A percentile compares a stretch with the other conserved stretches of the same genome.
Evolutionary conservation across 2,329 filamentous ascomycete species (phyloP).

Genomic region (Beauveria varroae): DNA sequence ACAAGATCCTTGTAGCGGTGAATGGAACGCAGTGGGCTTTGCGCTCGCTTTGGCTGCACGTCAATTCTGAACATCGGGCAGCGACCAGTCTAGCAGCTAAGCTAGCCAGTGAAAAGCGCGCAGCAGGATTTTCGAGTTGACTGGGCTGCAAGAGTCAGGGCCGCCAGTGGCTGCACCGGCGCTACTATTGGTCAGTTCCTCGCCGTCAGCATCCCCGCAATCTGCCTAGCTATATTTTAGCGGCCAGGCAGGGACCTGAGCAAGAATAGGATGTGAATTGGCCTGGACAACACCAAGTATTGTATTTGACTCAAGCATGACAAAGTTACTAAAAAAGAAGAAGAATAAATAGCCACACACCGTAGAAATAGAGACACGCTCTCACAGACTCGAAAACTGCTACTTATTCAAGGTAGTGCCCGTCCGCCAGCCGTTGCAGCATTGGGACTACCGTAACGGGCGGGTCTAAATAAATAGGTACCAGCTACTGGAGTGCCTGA

Average conservation of each 20-base stretch:
- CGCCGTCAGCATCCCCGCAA: constrained; percentile 1
- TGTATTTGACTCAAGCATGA: too few relatives aligned
- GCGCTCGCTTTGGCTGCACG: background rate
- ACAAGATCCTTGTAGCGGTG: constrained; percentile 1
- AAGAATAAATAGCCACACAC: background rate
- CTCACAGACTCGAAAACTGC: too few relatives aligned
- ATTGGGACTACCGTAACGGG: too few relatives aligned
- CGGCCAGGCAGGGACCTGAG: background rate
- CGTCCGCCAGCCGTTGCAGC: too few relatives aligned
- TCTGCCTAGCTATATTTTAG: background rate
- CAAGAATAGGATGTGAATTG: background rate
- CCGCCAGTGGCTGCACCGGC: background rate
- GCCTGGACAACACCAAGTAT: background rate
- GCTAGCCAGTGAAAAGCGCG: background rate
- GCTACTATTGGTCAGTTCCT: background rate
- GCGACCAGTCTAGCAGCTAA: background rate
- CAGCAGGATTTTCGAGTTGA: too few relatives aligned
- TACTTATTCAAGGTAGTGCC: too few relatives aligned
- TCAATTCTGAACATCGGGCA: background rate
- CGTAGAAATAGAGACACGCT: too few relatives aligned
- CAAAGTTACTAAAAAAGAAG: background rate
- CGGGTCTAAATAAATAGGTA: too few relatives aligned
- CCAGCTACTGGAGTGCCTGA: too few relatives aligned
- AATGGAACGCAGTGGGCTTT: background rate
- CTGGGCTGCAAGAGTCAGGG: background rate